Percentiles rank a stretch among this genome's conserved stretches.
Conservation (phyloP, 2,329 filamentous ascomycete genomes). For the Beauveria brongniartii region DNA sequence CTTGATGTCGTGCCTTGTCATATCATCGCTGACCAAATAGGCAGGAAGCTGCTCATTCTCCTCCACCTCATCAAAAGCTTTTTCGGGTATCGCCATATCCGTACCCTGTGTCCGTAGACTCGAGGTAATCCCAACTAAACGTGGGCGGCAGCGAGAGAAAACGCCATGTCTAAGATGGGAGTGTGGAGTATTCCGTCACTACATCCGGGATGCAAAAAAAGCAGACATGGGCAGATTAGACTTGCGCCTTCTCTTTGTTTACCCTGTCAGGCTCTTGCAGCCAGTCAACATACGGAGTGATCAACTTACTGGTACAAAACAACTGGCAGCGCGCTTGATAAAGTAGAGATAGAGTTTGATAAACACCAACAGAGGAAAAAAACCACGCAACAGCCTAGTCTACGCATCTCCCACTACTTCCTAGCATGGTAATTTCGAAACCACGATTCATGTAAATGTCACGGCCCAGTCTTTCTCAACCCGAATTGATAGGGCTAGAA, state of each 20-base stretch:
- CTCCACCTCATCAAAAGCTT: not conserved
- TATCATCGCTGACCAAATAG: not conserved
- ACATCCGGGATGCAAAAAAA: not conserved
- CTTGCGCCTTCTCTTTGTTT: no score
- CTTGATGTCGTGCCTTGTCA: not conserved
- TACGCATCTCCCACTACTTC: not conserved
- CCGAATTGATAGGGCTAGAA: not conserved
- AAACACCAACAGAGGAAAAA: not conserved
- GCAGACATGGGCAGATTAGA: not conserved
- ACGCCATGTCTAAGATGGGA: constrained; percentile 7
- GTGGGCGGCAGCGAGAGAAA: not conserved
- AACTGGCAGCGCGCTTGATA: not conserved
- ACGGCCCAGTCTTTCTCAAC: not conserved
- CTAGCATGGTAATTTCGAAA: no score
- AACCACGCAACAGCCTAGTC: not conserved
- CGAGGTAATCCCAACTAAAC: not conserved
- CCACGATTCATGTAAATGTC: no score
- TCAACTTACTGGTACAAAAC: no score
- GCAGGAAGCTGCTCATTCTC: not conserved
- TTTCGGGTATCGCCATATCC: no score
- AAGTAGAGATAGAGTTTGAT: not conserved
- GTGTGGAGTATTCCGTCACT: not conserved
- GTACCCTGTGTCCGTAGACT: no score
- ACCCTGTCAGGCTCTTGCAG: no score
- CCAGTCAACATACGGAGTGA: no score